Evolutionary conservation across 495 filamentous ascomycete species (phyloP), one percentile per base, ranked within the genome.

Genomic region (Tuber microsphaerosporum): DNA sequence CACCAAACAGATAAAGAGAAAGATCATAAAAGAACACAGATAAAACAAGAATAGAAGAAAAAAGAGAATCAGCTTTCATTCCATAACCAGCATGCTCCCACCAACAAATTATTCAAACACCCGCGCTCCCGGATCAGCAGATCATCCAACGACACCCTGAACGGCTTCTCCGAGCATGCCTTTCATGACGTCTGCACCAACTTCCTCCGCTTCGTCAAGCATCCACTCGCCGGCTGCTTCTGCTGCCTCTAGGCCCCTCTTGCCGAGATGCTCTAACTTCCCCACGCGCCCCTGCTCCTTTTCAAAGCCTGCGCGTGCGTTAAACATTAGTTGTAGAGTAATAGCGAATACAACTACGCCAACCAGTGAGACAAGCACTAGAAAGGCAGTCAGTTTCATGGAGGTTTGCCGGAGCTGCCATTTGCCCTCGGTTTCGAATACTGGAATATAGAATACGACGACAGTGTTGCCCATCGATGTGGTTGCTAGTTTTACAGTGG

Each of bases 401-500:
- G 76, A 75, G 41, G 69, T 75, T 44, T 73, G 68, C 5, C 71
- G 73, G 37, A 82, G 73, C 39, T 80, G 74, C 69, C 74, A 78
- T 48, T 22, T 65, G 41, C 75, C 80, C 42, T 77, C 70, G 22
- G 42, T 42, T 68, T 51, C 71, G 34, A 68, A 71, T 26, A 81
- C 65, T 0, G 92, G 90, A 76, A 98, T 85, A 34, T 92, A 92
- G 84, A 97, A 93, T 46, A 97, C 91, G 69, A 93, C 90, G 69
- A 93, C 88, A 14, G 92, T 94, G 83, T 93, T 94, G 74, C 91
- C 92, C 83, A 96, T 90, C 76, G 91, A 92, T 70, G 92, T 90
- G 71, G 92, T 95, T 26, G 93, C 94, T 10, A 99, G 87, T 79
- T 92, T 94, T 75, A 97, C 83, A 76, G 89, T 87, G 71, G 85